These are phyloP conservation scores for Ulota crispa DNA, from an alignment of 225 moss, liverwort and hornwort genomes.

Conservation along the genomic window DNA sequence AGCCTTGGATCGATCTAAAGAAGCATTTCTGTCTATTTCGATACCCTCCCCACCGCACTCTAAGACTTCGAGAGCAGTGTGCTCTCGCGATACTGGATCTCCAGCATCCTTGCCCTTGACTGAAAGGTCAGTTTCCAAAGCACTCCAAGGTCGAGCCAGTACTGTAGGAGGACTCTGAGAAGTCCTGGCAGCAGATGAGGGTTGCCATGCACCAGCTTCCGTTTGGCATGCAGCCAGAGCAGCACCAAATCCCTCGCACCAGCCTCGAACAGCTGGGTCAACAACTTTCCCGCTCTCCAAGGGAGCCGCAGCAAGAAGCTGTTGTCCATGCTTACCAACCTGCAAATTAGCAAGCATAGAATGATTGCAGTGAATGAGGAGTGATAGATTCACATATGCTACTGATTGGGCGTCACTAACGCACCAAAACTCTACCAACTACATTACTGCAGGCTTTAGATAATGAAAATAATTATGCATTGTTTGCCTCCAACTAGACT, in stretches of 20 bases:
- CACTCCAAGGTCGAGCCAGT: constrained; percentile 44
- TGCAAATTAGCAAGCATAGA: constrained; percentile 26
- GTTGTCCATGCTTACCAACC: constrained; percentile 72
- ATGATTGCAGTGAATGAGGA: constrained; percentile 1
- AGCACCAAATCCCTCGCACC: constrained; percentile 79
- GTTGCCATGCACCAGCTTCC: constrained; percentile 67
- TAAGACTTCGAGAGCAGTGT: constrained; percentile 33
- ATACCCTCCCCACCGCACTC: constrained; percentile 51
- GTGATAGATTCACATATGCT: neutral
- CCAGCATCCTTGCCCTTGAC: constrained; percentile 53
- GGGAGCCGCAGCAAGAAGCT: constrained; percentile 50
- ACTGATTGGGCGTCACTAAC: neutral
- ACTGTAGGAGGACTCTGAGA: constrained; percentile 48
- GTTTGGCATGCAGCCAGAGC: constrained; percentile 60
- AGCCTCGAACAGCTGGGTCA: constrained; percentile 69
- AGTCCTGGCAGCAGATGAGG: constrained; percentile 53
- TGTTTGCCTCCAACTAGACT: neutral
- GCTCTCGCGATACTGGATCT: constrained; percentile 53
- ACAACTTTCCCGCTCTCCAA: constrained; percentile 59
- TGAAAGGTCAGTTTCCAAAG: constrained; percentile 53
- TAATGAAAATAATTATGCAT: neutral
- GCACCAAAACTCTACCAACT: neutral
- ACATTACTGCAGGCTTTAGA: neutral
- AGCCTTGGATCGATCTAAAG: constrained; percentile 42
- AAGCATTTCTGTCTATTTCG: constrained; percentile 40